phyloP scores from a whole-genome alignment of 2,329 filamentous ascomycete species.

The Tolypocladium sp. region DNA sequence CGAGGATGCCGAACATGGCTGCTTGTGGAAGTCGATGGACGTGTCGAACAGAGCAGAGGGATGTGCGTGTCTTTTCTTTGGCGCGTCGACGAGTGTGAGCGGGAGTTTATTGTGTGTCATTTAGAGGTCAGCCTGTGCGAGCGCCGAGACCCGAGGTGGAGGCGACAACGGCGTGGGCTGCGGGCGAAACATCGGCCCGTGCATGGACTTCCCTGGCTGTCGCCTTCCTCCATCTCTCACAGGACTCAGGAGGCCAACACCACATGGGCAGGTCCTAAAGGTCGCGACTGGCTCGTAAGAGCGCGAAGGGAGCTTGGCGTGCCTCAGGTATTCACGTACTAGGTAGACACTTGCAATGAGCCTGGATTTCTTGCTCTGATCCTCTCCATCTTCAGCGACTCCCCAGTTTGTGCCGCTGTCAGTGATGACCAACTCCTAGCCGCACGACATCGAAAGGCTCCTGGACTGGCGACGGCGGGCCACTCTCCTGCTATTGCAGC shows the following conservation, averaged over 20 bases:
- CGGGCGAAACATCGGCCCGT: background rate
- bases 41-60: conserved; percentile 11
- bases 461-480: background rate
- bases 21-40: conserved; percentile 10
- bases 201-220: background rate
- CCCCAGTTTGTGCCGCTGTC: background rate
- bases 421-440: background rate
- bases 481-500: background rate
- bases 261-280: background rate
- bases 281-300: background rate
- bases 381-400: background rate
- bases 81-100: conserved; percentile 4
- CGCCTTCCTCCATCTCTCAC: background rate
- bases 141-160: background rate
- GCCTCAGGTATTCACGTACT: background rate
- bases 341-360: background rate
- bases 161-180: background rate
- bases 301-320: background rate
- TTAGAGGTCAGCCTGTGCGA: conserved; percentile 9
- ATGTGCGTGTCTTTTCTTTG: conserved; percentile 8
- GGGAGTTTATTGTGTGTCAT: conserved; percentile 9
- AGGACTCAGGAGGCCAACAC: background rate
- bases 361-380: background rate
- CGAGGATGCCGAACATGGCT: conserved; percentile 34
- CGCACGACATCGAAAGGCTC: background rate